Evolutionary conservation across 495 filamentous ascomycete genomes (phyloP).

Genomic region (Podospora sp.): DNA sequence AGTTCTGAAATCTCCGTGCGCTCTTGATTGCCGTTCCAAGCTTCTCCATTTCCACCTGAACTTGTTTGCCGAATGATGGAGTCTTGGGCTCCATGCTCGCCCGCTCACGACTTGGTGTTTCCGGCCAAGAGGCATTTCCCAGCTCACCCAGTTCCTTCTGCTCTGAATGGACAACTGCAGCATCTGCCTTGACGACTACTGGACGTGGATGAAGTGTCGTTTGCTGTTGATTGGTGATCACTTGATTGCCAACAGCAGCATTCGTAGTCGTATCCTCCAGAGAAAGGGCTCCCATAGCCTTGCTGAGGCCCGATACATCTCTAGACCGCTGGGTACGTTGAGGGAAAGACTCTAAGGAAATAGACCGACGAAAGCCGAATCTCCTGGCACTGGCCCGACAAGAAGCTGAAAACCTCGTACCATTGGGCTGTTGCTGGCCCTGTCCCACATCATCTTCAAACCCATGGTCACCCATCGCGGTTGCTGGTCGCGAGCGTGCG

Average conservation of each 20-base stretch:
- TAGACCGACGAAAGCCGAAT: constrained; percentile 29
- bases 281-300: constrained; percentile 34
- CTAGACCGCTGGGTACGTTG: constrained; percentile 23
- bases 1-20: constrained; percentile 18
- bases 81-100: constrained; percentile 10
- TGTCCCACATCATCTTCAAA: constrained; percentile 35
- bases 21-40: constrained; percentile 29
- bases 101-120: constrained; percentile 22
- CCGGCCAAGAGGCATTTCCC: constrained; percentile 18
- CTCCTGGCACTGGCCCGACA: constrained; percentile 28
- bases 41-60: constrained; percentile 19
- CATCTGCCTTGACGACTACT: constrained; percentile 24
- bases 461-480: constrained; percentile 60
- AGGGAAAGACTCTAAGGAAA: constrained; percentile 34
- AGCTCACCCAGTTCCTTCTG: constrained; percentile 22
- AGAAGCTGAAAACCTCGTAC: constrained; percentile 55
- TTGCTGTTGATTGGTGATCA: constrained; percentile 34
- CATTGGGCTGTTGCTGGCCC: constrained; percentile 60
- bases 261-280: constrained; percentile 27
- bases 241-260: constrained; percentile 39
- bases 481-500: constrained; percentile 56
- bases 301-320: constrained; percentile 32
- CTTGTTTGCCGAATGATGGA: constrained; percentile 14
- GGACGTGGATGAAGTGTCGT: constrained; percentile 15
- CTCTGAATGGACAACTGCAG: constrained; percentile 9